Conservation (phyloP, 768 basidiomycete species). For the Suillus subalutaceus region DNA sequence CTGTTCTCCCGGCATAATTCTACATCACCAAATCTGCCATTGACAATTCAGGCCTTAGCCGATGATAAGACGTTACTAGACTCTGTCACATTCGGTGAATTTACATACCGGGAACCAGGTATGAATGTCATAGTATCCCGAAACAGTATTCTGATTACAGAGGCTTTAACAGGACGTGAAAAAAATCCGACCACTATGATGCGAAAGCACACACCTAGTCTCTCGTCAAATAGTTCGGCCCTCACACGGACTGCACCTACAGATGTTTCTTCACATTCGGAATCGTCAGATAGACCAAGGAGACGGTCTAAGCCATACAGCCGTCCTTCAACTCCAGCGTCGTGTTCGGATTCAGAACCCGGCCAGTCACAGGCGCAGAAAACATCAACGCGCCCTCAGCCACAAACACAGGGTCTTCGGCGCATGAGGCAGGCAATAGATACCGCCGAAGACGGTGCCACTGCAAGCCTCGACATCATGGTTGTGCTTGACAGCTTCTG, state of each 20-base stretch:
- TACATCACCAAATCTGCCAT: constrained; percentile 46
- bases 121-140: constrained; percentile 9
- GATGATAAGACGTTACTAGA: constrained; percentile 57
- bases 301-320: constrained; percentile 44
- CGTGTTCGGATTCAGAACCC: constrained; percentile 42
- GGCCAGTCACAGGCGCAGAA: constrained; percentile 30
- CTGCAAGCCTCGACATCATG: constrained; percentile 61
- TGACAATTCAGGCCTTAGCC: constrained; percentile 67
- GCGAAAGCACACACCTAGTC: constrained; percentile 8
- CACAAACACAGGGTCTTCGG: constrained; percentile 22
- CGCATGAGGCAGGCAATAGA: constrained; percentile 29
- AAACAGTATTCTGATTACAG: neutral
- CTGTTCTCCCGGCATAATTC: constrained; percentile 45
- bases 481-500: constrained; percentile 60
- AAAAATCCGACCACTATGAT: constrained; percentile 3
- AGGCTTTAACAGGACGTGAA: constrained; percentile 10
- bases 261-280: constrained; percentile 18
- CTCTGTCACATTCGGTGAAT: constrained; percentile 70
- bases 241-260: neutral
- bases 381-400: constrained; percentile 9
- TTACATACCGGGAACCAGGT: constrained; percentile 62
- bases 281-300: constrained; percentile 26
- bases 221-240: constrained; percentile 3
- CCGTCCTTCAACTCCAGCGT: constrained; percentile 42
- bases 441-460: constrained; percentile 45